Evolutionary conservation across 1,284 basidiomycete species (phyloP).

Genomic region (Xanthoconium separans): DNA sequence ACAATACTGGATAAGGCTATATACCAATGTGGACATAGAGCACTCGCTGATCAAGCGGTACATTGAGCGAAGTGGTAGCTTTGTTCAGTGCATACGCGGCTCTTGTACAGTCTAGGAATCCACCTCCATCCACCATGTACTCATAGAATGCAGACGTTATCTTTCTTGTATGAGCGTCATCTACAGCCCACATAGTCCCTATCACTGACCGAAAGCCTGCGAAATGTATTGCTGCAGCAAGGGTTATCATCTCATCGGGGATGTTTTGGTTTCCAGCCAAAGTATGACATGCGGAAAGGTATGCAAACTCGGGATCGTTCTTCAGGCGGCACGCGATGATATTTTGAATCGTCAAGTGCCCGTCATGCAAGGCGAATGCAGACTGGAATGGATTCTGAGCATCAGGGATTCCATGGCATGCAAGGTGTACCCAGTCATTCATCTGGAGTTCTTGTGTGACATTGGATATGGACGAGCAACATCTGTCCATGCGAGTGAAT

Average conservation of each 20-base stretch:
- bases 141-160: background rate
- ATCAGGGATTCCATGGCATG: background rate
- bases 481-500: no score
- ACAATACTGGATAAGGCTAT: no score
- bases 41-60: background rate
- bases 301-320: slow-evolving; percentile 27
- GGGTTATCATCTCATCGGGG: slow-evolving; percentile 17
- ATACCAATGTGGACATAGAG: background rate
- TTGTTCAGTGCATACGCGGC: background rate
- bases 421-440: background rate
- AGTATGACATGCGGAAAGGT: slow-evolving; percentile 7
- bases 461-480: background rate
- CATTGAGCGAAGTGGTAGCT: background rate
- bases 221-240: background rate
- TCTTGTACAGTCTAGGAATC: background rate
- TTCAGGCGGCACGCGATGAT: no score
- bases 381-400: no score
- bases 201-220: background rate
- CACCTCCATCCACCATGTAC: background rate
- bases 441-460: background rate
- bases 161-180: background rate
- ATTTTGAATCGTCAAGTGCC: background rate
- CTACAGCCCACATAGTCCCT: background rate
- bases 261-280: background rate
- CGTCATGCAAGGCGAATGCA: no score